Conservation (phyloP, 192 early-diverging fungal genomes). For the Umbelopsis sp. region DNA sequence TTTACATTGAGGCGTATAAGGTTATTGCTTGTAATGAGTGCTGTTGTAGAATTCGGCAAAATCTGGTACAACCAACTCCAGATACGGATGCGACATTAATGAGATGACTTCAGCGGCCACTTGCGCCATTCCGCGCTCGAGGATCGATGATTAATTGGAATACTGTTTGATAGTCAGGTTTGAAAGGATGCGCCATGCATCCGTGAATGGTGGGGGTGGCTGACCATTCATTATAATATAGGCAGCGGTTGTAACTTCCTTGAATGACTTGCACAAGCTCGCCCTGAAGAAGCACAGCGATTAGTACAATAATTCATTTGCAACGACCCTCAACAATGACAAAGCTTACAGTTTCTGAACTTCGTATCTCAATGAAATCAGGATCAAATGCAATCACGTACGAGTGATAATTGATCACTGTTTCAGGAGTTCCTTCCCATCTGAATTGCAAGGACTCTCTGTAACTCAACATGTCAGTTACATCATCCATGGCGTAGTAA, state of each 20-base stretch:
- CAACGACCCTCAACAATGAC: background rate
- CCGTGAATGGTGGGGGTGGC: slow-evolving; percentile 12
- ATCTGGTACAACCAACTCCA: too few species aligned
- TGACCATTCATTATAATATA: slow-evolving; percentile 11
- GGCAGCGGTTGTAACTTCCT: slow-evolving; percentile 23
- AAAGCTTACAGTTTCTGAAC: slow-evolving; percentile 68
- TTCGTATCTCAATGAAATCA: slow-evolving; percentile 87
- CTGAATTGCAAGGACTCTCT: slow-evolving; percentile 47
- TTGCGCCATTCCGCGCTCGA: background rate
- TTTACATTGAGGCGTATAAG: background rate
- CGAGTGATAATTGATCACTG: slow-evolving; percentile 78
- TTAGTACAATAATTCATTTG: background rate
- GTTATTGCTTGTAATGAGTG: too few species aligned
- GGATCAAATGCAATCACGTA: slow-evolving; percentile 91
- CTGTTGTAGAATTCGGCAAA: too few species aligned
- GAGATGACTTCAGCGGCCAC: background rate
- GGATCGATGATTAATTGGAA: slow-evolving; percentile 22
- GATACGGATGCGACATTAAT: too few species aligned
- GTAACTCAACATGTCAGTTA: background rate
- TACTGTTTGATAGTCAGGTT: slow-evolving; percentile 24
- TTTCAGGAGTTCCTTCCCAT: slow-evolving; percentile 83
- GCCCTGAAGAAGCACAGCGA: slow-evolving; percentile 21
- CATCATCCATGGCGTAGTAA: background rate
- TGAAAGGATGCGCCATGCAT: slow-evolving; percentile 25
- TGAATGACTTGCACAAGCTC: slow-evolving; percentile 25